Evolutionary conservation across 176 grass and related monocot genomes (phyloP).

Genomic region (Elymus sibiricus): DNA sequence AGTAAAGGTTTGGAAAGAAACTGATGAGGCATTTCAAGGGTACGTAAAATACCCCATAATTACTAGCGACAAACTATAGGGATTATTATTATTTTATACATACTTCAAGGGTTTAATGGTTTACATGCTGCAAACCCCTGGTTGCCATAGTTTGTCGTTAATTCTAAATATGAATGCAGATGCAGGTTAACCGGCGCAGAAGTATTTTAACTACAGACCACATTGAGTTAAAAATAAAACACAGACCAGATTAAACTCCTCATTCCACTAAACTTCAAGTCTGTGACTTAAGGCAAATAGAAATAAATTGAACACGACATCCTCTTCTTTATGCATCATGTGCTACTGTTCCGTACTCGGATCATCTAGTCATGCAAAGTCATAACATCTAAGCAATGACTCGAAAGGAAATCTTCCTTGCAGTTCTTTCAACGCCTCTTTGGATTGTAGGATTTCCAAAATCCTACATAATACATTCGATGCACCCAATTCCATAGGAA

Average conservation of each 20-base stretch:
- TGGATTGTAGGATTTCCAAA: background rate
- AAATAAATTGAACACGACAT: background rate
- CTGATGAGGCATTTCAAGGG: background rate
- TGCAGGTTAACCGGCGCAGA: background rate
- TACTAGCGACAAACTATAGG: background rate
- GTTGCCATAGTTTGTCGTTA: background rate
- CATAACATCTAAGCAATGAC: background rate
- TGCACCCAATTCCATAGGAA: background rate
- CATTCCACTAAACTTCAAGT: background rate
- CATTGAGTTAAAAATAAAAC: background rate
- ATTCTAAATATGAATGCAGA: background rate
- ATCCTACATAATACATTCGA: background rate
- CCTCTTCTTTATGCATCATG: background rate
- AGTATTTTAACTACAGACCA: background rate
- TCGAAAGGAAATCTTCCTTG: background rate
- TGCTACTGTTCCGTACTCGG: background rate
- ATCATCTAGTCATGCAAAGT: background rate
- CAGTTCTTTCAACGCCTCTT: background rate
- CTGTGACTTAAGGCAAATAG: background rate
- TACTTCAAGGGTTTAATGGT: background rate
- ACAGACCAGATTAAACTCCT: background rate
- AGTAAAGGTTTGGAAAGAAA: background rate
- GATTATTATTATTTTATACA: background rate
- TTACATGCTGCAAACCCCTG: conserved; percentile 1
- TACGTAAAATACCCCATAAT: background rate